Conservation (phyloP, 305 asterid genomes). For the Fraxinus velutina region DNA sequence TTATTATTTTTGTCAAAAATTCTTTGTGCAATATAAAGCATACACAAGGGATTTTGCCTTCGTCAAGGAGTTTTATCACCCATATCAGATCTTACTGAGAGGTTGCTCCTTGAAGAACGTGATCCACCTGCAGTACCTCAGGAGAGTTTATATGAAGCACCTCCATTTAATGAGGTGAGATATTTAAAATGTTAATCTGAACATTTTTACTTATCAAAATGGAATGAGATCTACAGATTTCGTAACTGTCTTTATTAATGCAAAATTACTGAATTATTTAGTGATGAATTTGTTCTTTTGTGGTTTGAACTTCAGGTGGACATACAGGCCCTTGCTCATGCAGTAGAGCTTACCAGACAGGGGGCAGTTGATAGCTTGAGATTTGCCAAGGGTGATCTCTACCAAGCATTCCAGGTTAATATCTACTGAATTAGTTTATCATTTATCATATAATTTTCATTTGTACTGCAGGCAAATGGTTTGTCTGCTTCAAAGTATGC, state of each 20-base stretch:
- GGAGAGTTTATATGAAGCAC: slow-evolving; percentile 76
- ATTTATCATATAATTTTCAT: slow-evolving; percentile 1
- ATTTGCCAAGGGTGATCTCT: slow-evolving; percentile 83
- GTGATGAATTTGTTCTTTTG: slow-evolving; percentile 15
- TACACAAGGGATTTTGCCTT: slow-evolving; percentile 86
- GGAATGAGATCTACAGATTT: slow-evolving; percentile 10
- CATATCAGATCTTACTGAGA: slow-evolving; percentile 80
- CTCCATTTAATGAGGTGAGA: slow-evolving; percentile 94
- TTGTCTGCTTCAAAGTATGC: slow-evolving; percentile 12
- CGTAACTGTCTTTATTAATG: background rate
- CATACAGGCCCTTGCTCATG: slow-evolving; percentile 98
- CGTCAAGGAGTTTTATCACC: slow-evolving; percentile 87
- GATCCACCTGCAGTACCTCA: slow-evolving; percentile 80
- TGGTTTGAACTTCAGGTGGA: slow-evolving; percentile 58
- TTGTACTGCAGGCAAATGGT: background rate
- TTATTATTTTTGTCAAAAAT: background rate
- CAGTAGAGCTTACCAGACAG: slow-evolving; percentile 94
- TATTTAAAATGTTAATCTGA: slow-evolving; percentile 8
- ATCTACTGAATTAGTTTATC: slow-evolving; percentile 13
- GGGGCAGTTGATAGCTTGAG: slow-evolving; percentile 95
- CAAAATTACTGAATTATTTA: background rate
- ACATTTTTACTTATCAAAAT: background rate
- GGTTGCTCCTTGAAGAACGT: slow-evolving; percentile 95
- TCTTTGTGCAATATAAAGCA: slow-evolving; percentile 46
- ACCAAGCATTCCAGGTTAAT: slow-evolving; percentile 88